Conservation (phyloP, 345 rosid genomes). For the Populus simonii region DNA sequence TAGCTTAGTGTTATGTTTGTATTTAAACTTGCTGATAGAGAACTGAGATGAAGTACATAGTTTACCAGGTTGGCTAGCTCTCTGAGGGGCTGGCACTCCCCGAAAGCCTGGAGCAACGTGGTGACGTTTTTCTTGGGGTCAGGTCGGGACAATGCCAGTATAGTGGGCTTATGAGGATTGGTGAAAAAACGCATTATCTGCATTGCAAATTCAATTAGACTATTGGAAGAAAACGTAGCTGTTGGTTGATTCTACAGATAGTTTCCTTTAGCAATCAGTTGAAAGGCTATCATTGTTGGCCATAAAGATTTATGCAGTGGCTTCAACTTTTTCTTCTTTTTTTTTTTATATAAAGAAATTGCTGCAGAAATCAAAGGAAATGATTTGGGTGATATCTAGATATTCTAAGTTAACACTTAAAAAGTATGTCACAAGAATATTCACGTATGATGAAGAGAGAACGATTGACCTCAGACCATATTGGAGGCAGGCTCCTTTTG, state of each 20-base stretch:
- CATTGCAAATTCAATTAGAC: conserved; percentile 13
- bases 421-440: too few relatives aligned
- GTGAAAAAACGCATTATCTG: conserved; percentile 87
- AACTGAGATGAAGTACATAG: background rate
- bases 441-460: conserved; percentile 2
- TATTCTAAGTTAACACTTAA: too few relatives aligned
- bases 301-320: background rate
- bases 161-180: conserved; percentile 88
- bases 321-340: too few relatives aligned
- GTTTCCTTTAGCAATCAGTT: background rate
- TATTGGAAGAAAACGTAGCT: background rate
- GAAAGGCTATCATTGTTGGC: background rate
- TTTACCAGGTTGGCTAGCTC: conserved; percentile 90
- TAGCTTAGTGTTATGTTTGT: conserved; percentile 9
- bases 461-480: conserved; percentile 71
- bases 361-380: too few relatives aligned
- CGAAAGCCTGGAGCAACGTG: conserved; percentile 86
- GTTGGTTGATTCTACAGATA: background rate
- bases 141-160: conserved; percentile 86
- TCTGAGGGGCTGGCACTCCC: conserved; percentile 75
- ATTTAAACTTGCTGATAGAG: background rate
- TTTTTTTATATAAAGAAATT: too few relatives aligned
- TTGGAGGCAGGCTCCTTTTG: conserved; percentile 68
- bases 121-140: conserved; percentile 91
- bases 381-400: background rate